These are phyloP conservation scores for Chaetomium cochliodes DNA, from an alignment of 495 filamentous ascomycete genomes.

Conservation along the genomic window DNA sequence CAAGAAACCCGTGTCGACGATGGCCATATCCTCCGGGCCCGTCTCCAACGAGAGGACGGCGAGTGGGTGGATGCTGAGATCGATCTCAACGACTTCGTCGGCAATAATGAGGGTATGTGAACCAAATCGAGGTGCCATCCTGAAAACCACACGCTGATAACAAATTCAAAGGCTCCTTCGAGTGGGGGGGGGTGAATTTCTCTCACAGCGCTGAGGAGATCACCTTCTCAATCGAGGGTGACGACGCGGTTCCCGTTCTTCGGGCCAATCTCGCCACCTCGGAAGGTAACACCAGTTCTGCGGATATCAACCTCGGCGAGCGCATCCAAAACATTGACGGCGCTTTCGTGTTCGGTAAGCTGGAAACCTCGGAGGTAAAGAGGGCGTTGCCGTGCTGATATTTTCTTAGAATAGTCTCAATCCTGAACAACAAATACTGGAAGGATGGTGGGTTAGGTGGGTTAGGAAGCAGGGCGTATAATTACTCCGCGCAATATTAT, in stretches of 20 bases:
- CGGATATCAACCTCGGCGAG: conserved; percentile 38
- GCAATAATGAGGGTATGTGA: conserved; percentile 47
- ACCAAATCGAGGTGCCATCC: background rate
- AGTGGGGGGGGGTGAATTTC: conserved; percentile 49
- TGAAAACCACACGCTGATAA: background rate
- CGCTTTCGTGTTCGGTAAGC: conserved; percentile 27
- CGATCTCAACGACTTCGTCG: conserved; percentile 44
- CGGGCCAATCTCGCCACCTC: conserved; percentile 27
- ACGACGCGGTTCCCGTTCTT: conserved; percentile 33
- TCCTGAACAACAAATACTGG: no score
- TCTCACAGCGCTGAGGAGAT: conserved; percentile 41
- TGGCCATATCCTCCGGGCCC: conserved; percentile 44
- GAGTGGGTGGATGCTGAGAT: conserved; percentile 38
- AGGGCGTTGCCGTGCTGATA: no score
- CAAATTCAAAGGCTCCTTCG: conserved; percentile 36
- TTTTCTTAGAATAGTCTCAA: no score
- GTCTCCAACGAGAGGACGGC: conserved; percentile 32
- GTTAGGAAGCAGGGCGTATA: no score
- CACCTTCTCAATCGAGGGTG: conserved; percentile 44
- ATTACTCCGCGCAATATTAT: no score
- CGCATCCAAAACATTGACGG: conserved; percentile 34
- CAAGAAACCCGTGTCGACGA: conserved; percentile 43
- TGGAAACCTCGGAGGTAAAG: no score
- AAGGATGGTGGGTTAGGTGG: no score
- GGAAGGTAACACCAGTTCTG: no score